A percentile compares a stretch with the other conserved stretches of the same genome.
phyloP scores from a whole-genome alignment of 2,329 filamentous ascomycete species.

The Botrytis sinoallii region DNA sequence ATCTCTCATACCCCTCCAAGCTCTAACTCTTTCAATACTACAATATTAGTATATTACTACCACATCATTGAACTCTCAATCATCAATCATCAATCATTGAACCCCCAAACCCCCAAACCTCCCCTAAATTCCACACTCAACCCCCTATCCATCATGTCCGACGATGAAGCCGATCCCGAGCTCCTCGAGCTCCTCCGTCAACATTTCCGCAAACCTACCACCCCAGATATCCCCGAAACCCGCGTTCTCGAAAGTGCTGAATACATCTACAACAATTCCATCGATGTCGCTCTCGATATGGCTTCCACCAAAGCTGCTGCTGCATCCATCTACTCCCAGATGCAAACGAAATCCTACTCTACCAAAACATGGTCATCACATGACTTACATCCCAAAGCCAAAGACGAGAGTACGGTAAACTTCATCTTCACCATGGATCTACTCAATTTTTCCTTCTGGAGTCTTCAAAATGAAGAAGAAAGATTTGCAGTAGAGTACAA shows the following conservation, averaged over 20 bases:
- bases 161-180: constrained; percentile 87
- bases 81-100: background rate
- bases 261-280: constrained; percentile 85
- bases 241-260: constrained; percentile 80
- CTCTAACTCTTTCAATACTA: background rate
- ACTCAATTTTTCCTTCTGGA: constrained; percentile 98
- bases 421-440: constrained; percentile 98
- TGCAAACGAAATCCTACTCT: constrained; percentile 81
- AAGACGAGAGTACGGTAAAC: constrained; percentile 75
- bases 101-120: background rate
- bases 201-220: constrained; percentile 61
- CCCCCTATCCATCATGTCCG: constrained; percentile 60
- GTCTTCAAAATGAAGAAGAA: constrained; percentile 60
- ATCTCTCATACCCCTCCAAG: background rate
- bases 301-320: constrained; percentile 79
- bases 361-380: constrained; percentile 84
- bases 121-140: background rate
- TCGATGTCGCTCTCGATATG: constrained; percentile 88
- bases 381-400: constrained; percentile 81
- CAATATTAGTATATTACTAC: background rate
- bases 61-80: background rate
- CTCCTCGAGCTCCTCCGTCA: constrained; percentile 82
- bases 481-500: constrained; percentile 81
- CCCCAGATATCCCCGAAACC: constrained; percentile 64
- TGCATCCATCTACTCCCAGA: constrained; percentile 71